Conservation (phyloP, 495 filamentous ascomycete genomes). For the Penicillium paradoxum region DNA sequence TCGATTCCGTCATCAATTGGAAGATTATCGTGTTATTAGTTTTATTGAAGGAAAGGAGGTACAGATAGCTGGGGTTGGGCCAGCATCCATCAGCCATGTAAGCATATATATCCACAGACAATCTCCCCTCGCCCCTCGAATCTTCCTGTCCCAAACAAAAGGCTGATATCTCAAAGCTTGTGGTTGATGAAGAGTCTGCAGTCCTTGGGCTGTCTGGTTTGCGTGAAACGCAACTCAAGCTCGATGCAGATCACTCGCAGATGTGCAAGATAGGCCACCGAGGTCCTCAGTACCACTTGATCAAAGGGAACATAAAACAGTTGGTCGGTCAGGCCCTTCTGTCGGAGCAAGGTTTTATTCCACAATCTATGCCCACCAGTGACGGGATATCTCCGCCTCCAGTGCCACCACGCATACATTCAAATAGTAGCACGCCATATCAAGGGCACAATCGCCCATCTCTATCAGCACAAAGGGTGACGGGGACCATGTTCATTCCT, state of each 20-base stretch:
- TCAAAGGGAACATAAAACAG: constrained; percentile 38
- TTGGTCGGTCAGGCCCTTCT: constrained; percentile 33
- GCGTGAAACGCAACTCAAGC: constrained; percentile 37
- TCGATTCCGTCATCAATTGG: constrained; percentile 33
- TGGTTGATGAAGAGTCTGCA: constrained; percentile 38
- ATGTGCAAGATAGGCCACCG: constrained; percentile 35
- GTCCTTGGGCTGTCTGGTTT: constrained; percentile 34
- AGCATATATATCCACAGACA: neutral
- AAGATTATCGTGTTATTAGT: constrained; percentile 37
- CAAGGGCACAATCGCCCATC: constrained; percentile 15
- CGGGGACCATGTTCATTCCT: constrained; percentile 20
- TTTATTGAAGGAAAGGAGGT: constrained; percentile 43
- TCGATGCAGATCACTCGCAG: constrained; percentile 37
- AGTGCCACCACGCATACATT: constrained; percentile 30
- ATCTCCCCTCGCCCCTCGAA: neutral
- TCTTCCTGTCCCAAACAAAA: too few relatives aligned
- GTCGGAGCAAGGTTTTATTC: constrained; percentile 33
- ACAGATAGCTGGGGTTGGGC: constrained; percentile 27
- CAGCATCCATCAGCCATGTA: constrained; percentile 33
- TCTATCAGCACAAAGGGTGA: constrained; percentile 7
- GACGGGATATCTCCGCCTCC: constrained; percentile 18
- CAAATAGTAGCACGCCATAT: constrained; percentile 32
- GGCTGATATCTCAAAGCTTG: constrained; percentile 27
- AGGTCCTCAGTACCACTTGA: constrained; percentile 36
- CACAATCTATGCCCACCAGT: constrained; percentile 15